Evolutionary conservation across 805 yeast species (phyloP), one percentile per base, ranked within the genome.

Genomic region (Sungouiozyma intestinalis): DNA sequence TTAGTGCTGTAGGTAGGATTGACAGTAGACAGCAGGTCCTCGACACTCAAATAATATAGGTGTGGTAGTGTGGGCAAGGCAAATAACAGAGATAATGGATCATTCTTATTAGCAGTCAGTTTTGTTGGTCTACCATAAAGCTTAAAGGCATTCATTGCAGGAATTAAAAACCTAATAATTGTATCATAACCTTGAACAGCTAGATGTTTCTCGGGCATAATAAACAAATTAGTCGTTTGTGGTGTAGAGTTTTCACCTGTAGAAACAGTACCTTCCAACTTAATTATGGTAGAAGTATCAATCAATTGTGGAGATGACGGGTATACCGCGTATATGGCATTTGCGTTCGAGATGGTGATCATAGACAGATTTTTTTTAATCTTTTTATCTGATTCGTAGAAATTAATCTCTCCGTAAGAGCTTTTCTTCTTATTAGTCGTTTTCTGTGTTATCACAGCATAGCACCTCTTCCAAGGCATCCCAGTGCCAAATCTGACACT

Each of bases 381-480:
- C 50, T 77, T 77, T 56, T 82, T 84, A 43, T 86, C 94, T 54
- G 73, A 79, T 60, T 86, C 94, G 63, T 74, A 92, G 50, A 92
- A 82, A n/a, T 76, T 67, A 18, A 86, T 76, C 50, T 78, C 71
- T 24, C 96, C 96, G 13, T 74, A 68, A 4, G 48, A 45, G 35
- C 58, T 53, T 38, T 62, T 62, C 29, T 24, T 24, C 45, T 62
- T 59, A 48, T 61, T 78, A 53, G 71, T 56, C 33, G 67, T 49
- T 52, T 87, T 66, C 50, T 88, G 88, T 50, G 83, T 84, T 43
- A 90, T 74, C 9, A 88, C 95, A 2, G 95, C 90, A 67, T 76
- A 92, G 57, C 96, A 90, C 45, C 94, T 73, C 57, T 81, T 84
- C 97, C 97, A 92, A 1, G 97, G 95, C 94, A 86, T 85, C 18